phyloP scores from a whole-genome alignment of 179 eudicot genomes.

The Nepenthes alata region DNA sequence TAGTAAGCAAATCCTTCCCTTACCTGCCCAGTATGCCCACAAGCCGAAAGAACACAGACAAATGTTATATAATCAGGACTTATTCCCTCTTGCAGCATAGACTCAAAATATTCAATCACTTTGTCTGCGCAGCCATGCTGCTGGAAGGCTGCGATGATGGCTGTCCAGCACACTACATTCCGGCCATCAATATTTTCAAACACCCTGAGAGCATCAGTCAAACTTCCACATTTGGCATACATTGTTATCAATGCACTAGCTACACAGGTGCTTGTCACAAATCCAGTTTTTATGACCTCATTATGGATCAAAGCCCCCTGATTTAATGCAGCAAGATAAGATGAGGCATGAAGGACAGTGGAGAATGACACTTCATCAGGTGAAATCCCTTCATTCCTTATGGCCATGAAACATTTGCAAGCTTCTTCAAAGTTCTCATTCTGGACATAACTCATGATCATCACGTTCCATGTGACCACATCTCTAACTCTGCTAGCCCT shows the following conservation, averaged over 20 bases:
- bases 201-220: constrained; percentile 55
- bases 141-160: constrained; percentile 81
- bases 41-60: constrained; percentile 61
- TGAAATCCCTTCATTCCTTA: constrained; percentile 31
- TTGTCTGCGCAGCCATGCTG: constrained; percentile 68
- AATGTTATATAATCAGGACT: constrained; percentile 63
- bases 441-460: constrained; percentile 64
- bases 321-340: constrained; percentile 60
- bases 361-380: constrained; percentile 67
- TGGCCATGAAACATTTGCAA: constrained; percentile 42
- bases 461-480: constrained; percentile 61
- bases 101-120: constrained; percentile 44
- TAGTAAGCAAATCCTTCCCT: constrained; percentile 48
- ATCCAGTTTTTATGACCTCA: constrained; percentile 46
- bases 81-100: constrained; percentile 45
- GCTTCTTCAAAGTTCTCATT: constrained; percentile 70
- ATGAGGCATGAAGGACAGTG: constrained; percentile 61
- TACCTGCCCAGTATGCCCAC: constrained; percentile 73
- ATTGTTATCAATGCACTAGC: constrained; percentile 71
- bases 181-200: constrained; percentile 41
- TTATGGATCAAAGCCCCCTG: constrained; percentile 79
- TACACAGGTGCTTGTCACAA: constrained; percentile 38
- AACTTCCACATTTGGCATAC: constrained; percentile 76
- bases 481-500: constrained; percentile 37
- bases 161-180: constrained; percentile 64